Evolutionary conservation across 495 filamentous ascomycete genomes (phyloP).

Genomic region (Bathelium albidoporum): DNA sequence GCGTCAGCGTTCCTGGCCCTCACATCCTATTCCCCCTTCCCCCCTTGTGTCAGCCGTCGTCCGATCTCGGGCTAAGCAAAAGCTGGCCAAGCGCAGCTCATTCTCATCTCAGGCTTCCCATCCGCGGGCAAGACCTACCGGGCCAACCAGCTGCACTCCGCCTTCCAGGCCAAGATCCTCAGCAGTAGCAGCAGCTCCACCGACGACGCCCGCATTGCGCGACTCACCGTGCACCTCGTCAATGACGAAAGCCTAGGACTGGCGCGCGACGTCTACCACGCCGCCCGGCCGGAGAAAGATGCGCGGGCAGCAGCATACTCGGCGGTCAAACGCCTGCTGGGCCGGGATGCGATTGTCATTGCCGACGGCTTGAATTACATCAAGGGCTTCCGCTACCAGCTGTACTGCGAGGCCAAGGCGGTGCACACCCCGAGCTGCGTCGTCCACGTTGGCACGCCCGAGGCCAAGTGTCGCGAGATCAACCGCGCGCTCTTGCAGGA

Average conservation of each 20-base stretch:
- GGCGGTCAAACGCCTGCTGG: conserved; percentile 73
- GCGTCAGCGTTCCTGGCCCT: not conserved
- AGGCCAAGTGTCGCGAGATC: conserved; percentile 54
- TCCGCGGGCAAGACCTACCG: conserved; percentile 88
- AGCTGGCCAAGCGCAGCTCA: conserved; percentile 49
- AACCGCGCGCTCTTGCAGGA: conserved; percentile 40
- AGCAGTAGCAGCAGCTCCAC: too few species aligned
- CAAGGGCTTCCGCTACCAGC: conserved; percentile 93
- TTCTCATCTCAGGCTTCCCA: conserved; percentile 85
- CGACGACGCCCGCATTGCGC: conserved; percentile 42
- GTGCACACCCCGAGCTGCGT: conserved; percentile 72
- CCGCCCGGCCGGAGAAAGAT: conserved; percentile 73
- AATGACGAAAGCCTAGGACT: conserved; percentile 57
- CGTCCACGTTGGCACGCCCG: conserved; percentile 68
- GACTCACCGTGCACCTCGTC: conserved; percentile 56
- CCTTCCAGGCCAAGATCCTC: conserved; percentile 49
- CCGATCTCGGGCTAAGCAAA: too few species aligned
- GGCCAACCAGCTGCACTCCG: conserved; percentile 61
- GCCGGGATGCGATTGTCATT: conserved; percentile 73
- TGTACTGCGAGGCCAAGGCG: conserved; percentile 91
- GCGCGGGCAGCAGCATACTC: conserved; percentile 77
- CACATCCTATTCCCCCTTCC: too few species aligned
- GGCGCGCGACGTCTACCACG: conserved; percentile 51
- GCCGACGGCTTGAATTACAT: conserved; percentile 93
- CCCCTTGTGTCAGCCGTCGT: too few species aligned